Percentiles rank a stretch among this genome's conserved stretches.
Evolutionary conservation across 208 protist genomes (phyloP).

Genomic region (Leishmania aethiopica): DNA sequence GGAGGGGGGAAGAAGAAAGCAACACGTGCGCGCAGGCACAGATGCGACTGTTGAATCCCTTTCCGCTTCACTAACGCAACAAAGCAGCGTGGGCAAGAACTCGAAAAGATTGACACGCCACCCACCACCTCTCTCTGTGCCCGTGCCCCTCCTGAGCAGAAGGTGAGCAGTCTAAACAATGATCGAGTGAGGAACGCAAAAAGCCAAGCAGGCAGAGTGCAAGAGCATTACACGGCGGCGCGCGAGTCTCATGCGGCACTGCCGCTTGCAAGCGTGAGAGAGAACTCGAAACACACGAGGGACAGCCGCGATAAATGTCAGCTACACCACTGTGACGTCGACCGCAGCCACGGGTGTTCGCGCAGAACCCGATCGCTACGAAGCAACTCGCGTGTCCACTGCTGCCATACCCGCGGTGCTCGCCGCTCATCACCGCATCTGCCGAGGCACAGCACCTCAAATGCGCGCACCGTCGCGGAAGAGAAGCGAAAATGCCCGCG

Average conservation of each 20-base stretch:
- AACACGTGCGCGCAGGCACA: background rate
- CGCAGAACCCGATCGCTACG: conserved; percentile 3
- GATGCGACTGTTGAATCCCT: no score
- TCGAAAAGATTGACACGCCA: no score
- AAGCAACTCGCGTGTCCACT: conserved; percentile 24
- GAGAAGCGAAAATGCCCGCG: conserved; percentile 3
- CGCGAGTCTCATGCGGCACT: background rate
- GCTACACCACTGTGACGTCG: background rate
- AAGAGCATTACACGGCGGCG: background rate
- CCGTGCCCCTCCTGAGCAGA: background rate
- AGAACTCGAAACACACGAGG: no score
- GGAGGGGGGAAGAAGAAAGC: background rate
- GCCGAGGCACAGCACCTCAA: conserved; percentile 23
- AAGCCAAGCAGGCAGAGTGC: background rate
- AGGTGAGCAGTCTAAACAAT: background rate
- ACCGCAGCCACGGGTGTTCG: background rate
- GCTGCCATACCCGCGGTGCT: conserved; percentile 25
- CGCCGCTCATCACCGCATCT: conserved; percentile 23
- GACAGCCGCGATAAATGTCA: background rate
- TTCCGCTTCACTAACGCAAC: background rate
- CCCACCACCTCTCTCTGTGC: background rate
- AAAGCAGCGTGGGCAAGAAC: background rate
- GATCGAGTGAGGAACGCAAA: background rate
- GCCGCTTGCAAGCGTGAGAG: background rate
- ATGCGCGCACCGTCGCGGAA: conserved; percentile 9